These are phyloP conservation scores for Peronosclerospora sorghi DNA, from an alignment of 352 stramenopile genomes.

Conservation along the genomic window DNA sequence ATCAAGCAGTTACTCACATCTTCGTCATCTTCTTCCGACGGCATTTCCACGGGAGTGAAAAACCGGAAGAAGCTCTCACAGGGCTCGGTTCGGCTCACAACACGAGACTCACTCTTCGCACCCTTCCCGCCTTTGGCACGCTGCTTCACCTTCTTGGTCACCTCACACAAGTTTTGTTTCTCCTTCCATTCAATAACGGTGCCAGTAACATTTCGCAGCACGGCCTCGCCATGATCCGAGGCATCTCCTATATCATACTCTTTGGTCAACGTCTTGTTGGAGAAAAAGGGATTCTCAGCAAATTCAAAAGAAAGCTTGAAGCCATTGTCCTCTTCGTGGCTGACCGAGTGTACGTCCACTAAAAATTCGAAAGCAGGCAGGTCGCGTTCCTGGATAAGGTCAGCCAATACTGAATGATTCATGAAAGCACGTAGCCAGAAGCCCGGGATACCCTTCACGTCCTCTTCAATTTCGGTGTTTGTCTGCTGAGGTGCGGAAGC, in stretches of 20 bases:
- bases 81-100: conserved; percentile 67
- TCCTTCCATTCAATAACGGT: conserved; percentile 78
- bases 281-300: conserved; percentile 65
- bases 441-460: conserved; percentile 70
- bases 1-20: conserved; percentile 38
- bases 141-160: conserved; percentile 84
- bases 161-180: conserved; percentile 72
- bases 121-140: conserved; percentile 74
- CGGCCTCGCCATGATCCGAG: conserved; percentile 65
- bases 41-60: conserved; percentile 79
- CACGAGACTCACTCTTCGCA: conserved; percentile 59
- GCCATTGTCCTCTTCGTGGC: conserved; percentile 72
- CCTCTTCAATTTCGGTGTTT: conserved; percentile 26
- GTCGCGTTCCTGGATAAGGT: conserved; percentile 75
- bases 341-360: conserved; percentile 59
- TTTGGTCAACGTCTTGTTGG: conserved; percentile 69
- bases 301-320: conserved; percentile 84
- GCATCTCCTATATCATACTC: conserved; percentile 82
- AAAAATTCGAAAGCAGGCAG: conserved; percentile 71
- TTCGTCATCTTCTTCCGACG: conserved; percentile 73
- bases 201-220: conserved; percentile 66
- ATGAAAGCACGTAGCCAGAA: conserved; percentile 81
- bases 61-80: conserved; percentile 85
- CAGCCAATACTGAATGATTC: conserved; percentile 72
- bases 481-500: conserved; percentile 29